A percentile compares a stretch with the other conserved stretches of the same genome.
These are phyloP conservation scores for Agaricus bisporus DNA, from an alignment of 768 basidiomycete species.

Conservation along the genomic window DNA sequence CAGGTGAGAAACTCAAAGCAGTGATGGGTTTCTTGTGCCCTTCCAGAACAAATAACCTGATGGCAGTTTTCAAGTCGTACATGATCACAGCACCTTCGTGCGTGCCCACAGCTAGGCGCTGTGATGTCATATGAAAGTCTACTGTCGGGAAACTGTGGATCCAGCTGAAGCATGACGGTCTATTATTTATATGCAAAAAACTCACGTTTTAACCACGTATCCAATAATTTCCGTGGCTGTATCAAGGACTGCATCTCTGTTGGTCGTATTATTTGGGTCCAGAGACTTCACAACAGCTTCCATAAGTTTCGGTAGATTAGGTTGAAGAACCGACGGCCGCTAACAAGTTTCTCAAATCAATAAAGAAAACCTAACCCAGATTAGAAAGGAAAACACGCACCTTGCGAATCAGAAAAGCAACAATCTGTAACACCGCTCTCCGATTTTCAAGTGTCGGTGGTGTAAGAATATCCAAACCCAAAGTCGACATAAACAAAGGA, in stretches of 20 bases:
- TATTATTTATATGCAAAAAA: neutral
- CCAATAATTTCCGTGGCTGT: conserved; percentile 92
- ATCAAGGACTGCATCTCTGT: conserved; percentile 81
- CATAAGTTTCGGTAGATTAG: conserved; percentile 77
- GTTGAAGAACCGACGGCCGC: conserved; percentile 81
- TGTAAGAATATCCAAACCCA: conserved; percentile 84
- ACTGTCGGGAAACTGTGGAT: conserved; percentile 75
- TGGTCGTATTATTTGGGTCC: conserved; percentile 77
- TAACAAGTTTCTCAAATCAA: conserved; percentile 20
- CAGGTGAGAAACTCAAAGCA: conserved; percentile 89
- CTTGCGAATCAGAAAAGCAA: conserved; percentile 92
- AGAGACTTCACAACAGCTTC: conserved; percentile 96
- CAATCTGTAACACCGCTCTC: conserved; percentile 85
- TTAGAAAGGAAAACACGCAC: conserved; percentile 26
- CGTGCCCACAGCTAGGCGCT: conserved; percentile 90
- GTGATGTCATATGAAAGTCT: conserved; percentile 86
- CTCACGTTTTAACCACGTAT: conserved; percentile 89
- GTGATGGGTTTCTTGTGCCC: conserved; percentile 78
- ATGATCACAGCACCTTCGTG: conserved; percentile 91
- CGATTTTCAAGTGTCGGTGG: conserved; percentile 71
- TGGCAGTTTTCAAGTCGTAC: conserved; percentile 96
- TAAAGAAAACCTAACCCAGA: neutral
- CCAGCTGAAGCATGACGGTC: neutral
- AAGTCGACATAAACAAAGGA: conserved; percentile 88
- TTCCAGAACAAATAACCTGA: conserved; percentile 90